Evolutionary conservation across 2,329 filamentous ascomycete genomes (phyloP).

Genomic region (Aspergillus novoparasiticus): DNA sequence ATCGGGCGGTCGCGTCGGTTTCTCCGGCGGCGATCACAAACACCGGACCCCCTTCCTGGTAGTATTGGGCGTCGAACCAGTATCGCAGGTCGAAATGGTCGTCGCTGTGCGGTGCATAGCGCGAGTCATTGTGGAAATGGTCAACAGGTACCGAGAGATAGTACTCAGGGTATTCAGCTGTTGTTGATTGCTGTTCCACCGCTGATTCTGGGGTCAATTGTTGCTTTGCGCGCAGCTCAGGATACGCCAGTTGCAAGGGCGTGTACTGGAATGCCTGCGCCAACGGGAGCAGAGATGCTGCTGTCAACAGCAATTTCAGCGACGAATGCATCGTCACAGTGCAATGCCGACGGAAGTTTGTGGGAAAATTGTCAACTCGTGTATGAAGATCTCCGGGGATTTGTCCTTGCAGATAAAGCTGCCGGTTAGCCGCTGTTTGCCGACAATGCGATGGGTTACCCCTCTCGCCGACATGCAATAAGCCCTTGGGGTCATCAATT

Average conservation of each 20-base stretch:
- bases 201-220: background rate
- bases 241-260: background rate
- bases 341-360: background rate
- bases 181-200: background rate
- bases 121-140: conserved; percentile 78
- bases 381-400: background rate
- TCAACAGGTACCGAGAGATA: conserved; percentile 67
- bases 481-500: background rate
- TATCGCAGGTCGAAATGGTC: conserved; percentile 72
- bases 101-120: conserved; percentile 75
- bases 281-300: background rate
- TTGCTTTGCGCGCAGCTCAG: background rate
- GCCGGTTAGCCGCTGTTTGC: background rate
- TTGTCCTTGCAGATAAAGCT: background rate
- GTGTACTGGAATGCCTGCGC: conserved; percentile 4
- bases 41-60: conserved; percentile 76
- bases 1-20: conserved; percentile 41
- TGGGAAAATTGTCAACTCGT: background rate
- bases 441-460: background rate
- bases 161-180: conserved; percentile 36
- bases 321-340: background rate
- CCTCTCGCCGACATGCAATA: background rate
- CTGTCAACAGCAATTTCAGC: background rate
- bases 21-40: conserved; percentile 77
- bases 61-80: conserved; percentile 79